Evolutionary conservation across 1,284 basidiomycete genomes (phyloP).

Genomic region (Microbotryum silenes-acaulis): DNA sequence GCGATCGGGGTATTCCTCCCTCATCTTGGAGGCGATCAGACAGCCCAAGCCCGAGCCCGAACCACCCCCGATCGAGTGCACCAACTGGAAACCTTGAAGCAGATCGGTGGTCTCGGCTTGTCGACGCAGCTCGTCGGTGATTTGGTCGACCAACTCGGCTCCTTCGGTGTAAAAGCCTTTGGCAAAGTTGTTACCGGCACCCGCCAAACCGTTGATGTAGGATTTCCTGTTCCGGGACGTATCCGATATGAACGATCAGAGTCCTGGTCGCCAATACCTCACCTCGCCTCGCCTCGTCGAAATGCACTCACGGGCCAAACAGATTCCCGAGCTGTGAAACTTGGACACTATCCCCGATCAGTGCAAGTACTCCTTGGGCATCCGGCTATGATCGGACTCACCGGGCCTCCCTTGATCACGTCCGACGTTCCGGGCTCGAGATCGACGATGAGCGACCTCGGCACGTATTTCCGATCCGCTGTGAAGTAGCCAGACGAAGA

Average conservation of each 20-base stretch:
- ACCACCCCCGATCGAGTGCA: conserved; percentile 90
- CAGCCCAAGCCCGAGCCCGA: conserved; percentile 81
- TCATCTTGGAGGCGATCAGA: conserved; percentile 70
- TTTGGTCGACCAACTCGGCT: conserved; percentile 79
- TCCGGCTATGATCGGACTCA: neutral
- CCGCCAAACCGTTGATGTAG: neutral
- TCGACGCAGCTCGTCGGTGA: conserved; percentile 50
- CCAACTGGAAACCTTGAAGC: conserved; percentile 86
- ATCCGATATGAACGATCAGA: too few relatives aligned
- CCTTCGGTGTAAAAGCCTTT: conserved; percentile 69
- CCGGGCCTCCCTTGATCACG: conserved; percentile 39
- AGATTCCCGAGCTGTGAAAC: conserved; percentile 51
- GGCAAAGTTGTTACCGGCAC: conserved; percentile 82
- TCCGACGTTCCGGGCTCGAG: conserved; percentile 86
- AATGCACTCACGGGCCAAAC: conserved; percentile 71
- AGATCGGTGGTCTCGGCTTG: conserved; percentile 67
- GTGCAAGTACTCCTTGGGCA: too few relatives aligned
- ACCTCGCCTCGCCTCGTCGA: conserved; percentile 37
- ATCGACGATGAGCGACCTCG: conserved; percentile 85
- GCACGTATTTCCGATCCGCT: conserved; percentile 65
- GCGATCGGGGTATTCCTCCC: conserved; percentile 75
- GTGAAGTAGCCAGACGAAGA: conserved; percentile 19
- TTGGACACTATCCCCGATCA: too few relatives aligned
- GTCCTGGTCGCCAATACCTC: too few relatives aligned
- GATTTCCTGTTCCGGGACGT: neutral